phyloP scores from a whole-genome alignment of 495 filamentous ascomycete genomes.

The Penicillium roqueforti region DNA sequence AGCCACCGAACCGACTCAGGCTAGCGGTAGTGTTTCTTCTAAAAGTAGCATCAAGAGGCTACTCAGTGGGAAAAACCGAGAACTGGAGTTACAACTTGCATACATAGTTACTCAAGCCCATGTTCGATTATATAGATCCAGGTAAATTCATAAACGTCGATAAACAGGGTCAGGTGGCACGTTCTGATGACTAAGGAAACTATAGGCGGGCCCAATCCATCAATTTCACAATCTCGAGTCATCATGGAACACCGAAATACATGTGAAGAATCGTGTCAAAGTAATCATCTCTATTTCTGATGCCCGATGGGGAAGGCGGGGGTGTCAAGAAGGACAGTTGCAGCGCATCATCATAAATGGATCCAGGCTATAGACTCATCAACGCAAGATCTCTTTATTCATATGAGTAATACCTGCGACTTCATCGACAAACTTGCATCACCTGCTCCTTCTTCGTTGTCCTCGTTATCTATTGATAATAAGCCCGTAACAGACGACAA shows the following conservation, averaged over 20 bases:
- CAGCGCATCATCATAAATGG: conserved; percentile 29
- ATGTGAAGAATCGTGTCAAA: conserved; percentile 29
- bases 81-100: no score
- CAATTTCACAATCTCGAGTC: conserved; percentile 30
- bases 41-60: no score
- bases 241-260: conserved; percentile 24
- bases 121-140: no score
- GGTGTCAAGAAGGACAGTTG: conserved; percentile 26
- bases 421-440: conserved; percentile 36
- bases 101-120: no score
- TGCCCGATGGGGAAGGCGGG: conserved; percentile 26
- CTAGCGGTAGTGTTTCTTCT: no score
- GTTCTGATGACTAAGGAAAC: no score
- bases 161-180: no score
- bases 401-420: conserved; percentile 35
- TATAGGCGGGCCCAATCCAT: no score
- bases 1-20: no score
- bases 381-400: conserved; percentile 31
- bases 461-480: conserved; percentile 16
- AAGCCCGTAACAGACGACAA: conserved; percentile 12
- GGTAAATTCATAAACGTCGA: no score
- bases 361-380: conserved; percentile 33
- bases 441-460: conserved; percentile 14
- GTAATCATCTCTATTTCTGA: conserved; percentile 34
- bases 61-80: no score